Evolutionary conservation across 2,329 filamentous ascomycete genomes (phyloP).

Genomic region (Phialophora macrospora): DNA sequence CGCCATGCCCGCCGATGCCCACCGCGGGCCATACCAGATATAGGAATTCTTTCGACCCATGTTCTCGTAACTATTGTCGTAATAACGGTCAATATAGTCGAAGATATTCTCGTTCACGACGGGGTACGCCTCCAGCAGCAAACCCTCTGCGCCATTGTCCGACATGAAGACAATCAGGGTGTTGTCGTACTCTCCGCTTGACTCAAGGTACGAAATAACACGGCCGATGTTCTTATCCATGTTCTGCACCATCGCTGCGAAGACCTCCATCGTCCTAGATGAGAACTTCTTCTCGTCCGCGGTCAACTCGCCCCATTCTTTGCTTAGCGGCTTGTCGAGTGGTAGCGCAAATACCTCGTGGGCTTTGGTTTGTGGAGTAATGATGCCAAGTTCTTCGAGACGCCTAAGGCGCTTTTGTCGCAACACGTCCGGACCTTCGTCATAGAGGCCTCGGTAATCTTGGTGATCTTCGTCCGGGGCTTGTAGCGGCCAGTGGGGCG

Average conservation of each 20-base stretch:
- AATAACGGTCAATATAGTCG: slow-evolving; percentile 45
- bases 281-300: slow-evolving; percentile 28
- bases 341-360: slow-evolving; percentile 45
- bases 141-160: slow-evolving; percentile 48
- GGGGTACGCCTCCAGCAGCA: slow-evolving; percentile 42
- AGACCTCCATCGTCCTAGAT: slow-evolving; percentile 44
- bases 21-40: slow-evolving; percentile 47
- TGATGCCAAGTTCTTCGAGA: slow-evolving; percentile 63
- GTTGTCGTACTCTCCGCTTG: slow-evolving; percentile 45
- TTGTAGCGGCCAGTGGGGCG: slow-evolving; percentile 68
- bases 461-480: slow-evolving; percentile 60
- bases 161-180: slow-evolving; percentile 49
- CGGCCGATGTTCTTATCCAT: slow-evolving; percentile 45
- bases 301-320: slow-evolving; percentile 27
- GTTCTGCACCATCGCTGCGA: slow-evolving; percentile 46
- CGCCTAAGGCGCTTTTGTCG: slow-evolving; percentile 58
- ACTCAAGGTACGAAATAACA: slow-evolving; percentile 42
- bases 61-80: slow-evolving; percentile 48
- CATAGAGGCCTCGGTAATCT: slow-evolving; percentile 65
- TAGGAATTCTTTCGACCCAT: slow-evolving; percentile 45
- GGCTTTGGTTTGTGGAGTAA: slow-evolving; percentile 43
- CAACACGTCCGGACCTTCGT: slow-evolving; percentile 64
- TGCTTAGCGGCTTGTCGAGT: slow-evolving; percentile 19
- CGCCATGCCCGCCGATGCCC: slow-evolving; percentile 43
- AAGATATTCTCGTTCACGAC: slow-evolving; percentile 43